A percentile compares a stretch with the other conserved stretches of the same genome.
Evolutionary conservation across 768 basidiomycete genomes (phyloP).

Genomic region (Lactifluus pinguis): DNA sequence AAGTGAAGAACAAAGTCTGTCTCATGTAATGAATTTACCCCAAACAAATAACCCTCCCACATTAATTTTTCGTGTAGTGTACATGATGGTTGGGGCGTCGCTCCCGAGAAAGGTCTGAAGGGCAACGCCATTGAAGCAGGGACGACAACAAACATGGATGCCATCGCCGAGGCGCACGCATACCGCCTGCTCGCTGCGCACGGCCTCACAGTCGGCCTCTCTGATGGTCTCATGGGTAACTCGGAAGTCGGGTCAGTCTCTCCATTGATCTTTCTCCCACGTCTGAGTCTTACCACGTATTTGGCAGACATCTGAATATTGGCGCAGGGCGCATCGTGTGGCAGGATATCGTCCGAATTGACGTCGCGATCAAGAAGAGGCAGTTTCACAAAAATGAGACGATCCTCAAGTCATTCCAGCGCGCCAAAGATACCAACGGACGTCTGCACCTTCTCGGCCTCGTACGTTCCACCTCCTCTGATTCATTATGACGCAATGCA

Average conservation of each 20-base stretch:
- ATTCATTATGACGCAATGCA: background rate
- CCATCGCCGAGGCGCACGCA: slow-evolving; percentile 66
- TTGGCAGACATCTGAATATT: slow-evolving; percentile 80
- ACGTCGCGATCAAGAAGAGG: slow-evolving; percentile 81
- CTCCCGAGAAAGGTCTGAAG: slow-evolving; percentile 54
- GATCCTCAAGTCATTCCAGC: slow-evolving; percentile 66
- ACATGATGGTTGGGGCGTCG: slow-evolving; percentile 94
- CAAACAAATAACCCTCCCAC: background rate
- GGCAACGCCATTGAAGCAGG: slow-evolving; percentile 87
- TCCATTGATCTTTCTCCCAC: background rate
- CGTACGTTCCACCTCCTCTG: slow-evolving; percentile 32
- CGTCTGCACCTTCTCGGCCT: slow-evolving; percentile 84
- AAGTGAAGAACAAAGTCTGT: slow-evolving; percentile 84
- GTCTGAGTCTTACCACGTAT: background rate
- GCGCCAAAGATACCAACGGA: slow-evolving; percentile 75
- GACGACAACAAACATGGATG: slow-evolving; percentile 83
- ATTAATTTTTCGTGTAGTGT: slow-evolving; percentile 40
- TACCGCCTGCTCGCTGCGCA: slow-evolving; percentile 71
- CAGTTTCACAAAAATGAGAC: slow-evolving; percentile 72
- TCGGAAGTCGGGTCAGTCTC: slow-evolving; percentile 85
- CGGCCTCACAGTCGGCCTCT: slow-evolving; percentile 86
- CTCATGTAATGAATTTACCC: slow-evolving; percentile 48
- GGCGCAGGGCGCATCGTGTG: slow-evolving; percentile 93
- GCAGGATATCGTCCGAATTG: slow-evolving; percentile 97
- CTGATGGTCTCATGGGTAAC: slow-evolving; percentile 94